Conservation (phyloP, 441 rosid species). For the Geranium incanum region DNA sequence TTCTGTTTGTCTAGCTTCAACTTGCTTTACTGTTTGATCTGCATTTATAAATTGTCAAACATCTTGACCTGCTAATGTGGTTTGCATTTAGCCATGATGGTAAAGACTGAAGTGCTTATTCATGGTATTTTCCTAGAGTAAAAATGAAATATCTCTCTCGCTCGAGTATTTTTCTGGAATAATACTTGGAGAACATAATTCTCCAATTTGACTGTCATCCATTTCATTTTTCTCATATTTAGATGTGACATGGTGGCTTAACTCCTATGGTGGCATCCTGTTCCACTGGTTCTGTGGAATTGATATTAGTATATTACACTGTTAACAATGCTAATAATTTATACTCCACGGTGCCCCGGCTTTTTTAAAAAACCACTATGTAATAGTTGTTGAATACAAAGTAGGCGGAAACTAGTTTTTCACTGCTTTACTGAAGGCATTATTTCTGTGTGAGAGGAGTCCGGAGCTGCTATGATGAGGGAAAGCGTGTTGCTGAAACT, state of each 20-base stretch:
- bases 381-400: too few relatives aligned
- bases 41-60: background rate
- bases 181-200: background rate
- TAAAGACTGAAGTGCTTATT: background rate
- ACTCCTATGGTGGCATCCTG: background rate
- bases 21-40: background rate
- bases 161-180: too few relatives aligned
- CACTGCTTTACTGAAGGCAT: background rate
- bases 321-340: too few relatives aligned
- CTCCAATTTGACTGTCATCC: background rate
- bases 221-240: background rate
- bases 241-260: background rate
- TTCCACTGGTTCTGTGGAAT: too few relatives aligned
- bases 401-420: background rate
- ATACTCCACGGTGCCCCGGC: too few relatives aligned
- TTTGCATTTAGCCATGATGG: background rate
- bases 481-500: constrained; percentile 91
- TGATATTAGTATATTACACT: too few relatives aligned
- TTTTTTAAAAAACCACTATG: too few relatives aligned
- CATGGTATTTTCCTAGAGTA: too few relatives aligned
- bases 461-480: constrained; percentile 20
- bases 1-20: background rate
- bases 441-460: constrained; percentile 17
- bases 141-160: too few relatives aligned
- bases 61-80: background rate